Base-by-base conservation (phyloP, 768 basidiomycete species). In the Mycena vulgaris region DNA sequence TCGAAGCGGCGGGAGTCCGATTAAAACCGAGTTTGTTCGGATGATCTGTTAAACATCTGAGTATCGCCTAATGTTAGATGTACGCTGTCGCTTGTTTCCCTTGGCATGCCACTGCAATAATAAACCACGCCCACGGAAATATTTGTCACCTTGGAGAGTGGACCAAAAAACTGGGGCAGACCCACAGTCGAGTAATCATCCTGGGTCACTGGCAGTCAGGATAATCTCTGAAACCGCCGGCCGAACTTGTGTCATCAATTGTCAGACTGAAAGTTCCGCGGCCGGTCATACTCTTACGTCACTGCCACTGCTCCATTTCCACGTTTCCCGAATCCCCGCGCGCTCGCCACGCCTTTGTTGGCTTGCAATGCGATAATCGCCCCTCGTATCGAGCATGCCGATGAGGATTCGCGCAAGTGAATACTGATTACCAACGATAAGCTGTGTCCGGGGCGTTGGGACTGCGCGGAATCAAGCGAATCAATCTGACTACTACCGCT, bases 361-460 rank as follows among this genome's bases (percentile, higher is more conserved):
- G 53, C 53, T 13, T 53, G 58, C 66, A 39, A 21, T n/a, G n/a
- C n/a, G 23, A 9, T 23, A 5, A 6, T 23, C 23, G n/a, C 17
- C 42, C 21, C 21, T 17, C 14, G 45, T 57, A 56, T 35, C 7
- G 37, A 51, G 48, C 23, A 28, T 31, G 33, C 14, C 3, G 35
- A n/a, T 51, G 30, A 45, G 25, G 40, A 28, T 23, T 19, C 28
- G 39, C 0, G 9, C 1, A 31, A 48, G 39, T 47, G 17, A 48
- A 28, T 56, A 62, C 67, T 53, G 66, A 67, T 67, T 45, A 13
- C 16, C 8, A 7, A 28, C 68, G 60, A 69, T 69, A 33, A 33
- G 52, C 21, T 4, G 19, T 33, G 30, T n/a, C 57, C 57, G 35
- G 65, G 55, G 19, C 11, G 14, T 40, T n/a, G 55, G 48, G 56